These are phyloP conservation scores for Isatis lusitanica DNA, from an alignment of 441 rosid genomes.

Conservation along the genomic window DNA sequence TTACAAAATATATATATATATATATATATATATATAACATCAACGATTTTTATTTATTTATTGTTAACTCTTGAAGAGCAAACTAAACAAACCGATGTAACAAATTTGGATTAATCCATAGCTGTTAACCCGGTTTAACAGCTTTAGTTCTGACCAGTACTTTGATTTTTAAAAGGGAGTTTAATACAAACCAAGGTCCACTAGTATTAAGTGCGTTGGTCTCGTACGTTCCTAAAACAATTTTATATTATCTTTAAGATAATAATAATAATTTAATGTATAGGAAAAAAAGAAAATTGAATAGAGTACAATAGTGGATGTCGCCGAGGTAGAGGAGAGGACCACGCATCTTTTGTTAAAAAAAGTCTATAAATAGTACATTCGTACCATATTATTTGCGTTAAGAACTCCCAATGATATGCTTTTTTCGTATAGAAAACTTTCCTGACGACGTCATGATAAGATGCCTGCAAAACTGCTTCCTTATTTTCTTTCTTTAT, in stretches of 20 bases:
- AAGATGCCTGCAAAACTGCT: not conserved
- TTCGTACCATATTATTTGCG: not conserved
- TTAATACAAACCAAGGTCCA: conserved; percentile 6
- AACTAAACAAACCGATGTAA: not conserved
- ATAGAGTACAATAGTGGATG: conserved; percentile 14
- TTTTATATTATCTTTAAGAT: not conserved
- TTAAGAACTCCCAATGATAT: not conserved
- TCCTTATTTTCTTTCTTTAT: not conserved
- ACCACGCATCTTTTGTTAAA: conserved; percentile 19
- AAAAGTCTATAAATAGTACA: not conserved
- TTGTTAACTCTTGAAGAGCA: not conserved
- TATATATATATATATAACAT: not conserved
- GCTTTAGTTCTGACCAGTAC: not conserved
- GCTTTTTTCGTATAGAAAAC: not conserved
- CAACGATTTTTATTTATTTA: too few relatives aligned
- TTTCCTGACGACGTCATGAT: conserved; percentile 2
- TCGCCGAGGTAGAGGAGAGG: conserved; percentile 17
- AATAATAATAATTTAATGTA: not conserved
- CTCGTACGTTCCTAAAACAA: not conserved
- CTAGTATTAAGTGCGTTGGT: not conserved
- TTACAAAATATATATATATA: too few relatives aligned
- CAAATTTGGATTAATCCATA: not conserved
- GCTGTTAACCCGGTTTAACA: not conserved
- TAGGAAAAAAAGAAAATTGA: not conserved
- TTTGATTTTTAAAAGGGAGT: not conserved